Evolutionary conservation across 371 early-diverging fungal species (phyloP), one percentile per base, ranked within the genome.

Genomic region (Ordospora pajunii): DNA sequence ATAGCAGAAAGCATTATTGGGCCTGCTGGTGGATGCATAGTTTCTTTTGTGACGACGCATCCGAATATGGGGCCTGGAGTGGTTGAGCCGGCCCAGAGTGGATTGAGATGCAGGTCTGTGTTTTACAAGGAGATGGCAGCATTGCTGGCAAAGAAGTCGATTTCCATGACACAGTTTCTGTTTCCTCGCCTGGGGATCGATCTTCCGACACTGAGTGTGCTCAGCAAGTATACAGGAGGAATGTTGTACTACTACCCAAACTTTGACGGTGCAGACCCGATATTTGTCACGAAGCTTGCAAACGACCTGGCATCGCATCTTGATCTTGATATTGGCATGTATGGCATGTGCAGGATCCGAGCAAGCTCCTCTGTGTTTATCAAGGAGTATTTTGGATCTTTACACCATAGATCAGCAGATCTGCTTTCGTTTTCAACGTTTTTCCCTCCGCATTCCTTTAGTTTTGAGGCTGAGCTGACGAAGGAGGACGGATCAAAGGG

Each of bases 41-140:
- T 72, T 40, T 50, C 72, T 0, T 83, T 83, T 71, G 7, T 85
- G 10, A 27, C 48, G 17, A 73, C 79, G 22, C 27, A 50, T 37
- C 82, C 83, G 19, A 82, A 82, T 67, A 17, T 68, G 14, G 77
- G 78, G 21, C 10, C 40, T 12, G 78, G 81, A 0, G 40, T 6
- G 7, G 62, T 85, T 21, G 62, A 66, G 0, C 25, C 42, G 6
- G 46, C 22, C 14, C 52, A 63, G 2, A 19, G 23, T 10, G 43
- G 22, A 19, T 44, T 78, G 3, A 53, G 54, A 37, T 49, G 62
- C 19, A 74, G 70, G 25, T 72, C 51, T 23, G 46, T 48, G 9
- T 95, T 93, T 82, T 98, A 95, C 88, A 94, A 95, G 86, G 86
- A 88, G 25, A 88, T 93, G 78, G 94, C 95, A 8, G 90, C 91